Base-by-base conservation (phyloP, 169 alveolate genomes). In the Plasmodium vinckei region DNA sequence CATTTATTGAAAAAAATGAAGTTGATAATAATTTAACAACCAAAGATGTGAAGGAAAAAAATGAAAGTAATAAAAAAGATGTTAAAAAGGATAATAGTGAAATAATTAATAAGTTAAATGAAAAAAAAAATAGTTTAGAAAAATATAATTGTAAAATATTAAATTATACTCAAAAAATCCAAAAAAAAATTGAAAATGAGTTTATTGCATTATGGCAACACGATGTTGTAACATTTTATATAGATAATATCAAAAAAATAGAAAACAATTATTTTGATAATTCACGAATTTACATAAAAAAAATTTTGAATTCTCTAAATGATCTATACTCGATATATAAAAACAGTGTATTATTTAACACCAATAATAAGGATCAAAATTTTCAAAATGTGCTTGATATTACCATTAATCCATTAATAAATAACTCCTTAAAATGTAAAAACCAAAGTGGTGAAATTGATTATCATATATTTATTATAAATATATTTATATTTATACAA, bases 361-460 rank as follows among this genome's bases (percentile, higher is more conserved):
- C 51, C 19, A 6, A 19, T 23, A 33, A 15, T 54, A 82, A 69
- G 15, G 90, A 82, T 27, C 82, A 67, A 42, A 68, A 65, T 82
- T 82, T 82, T 21, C 90, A 82, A 68, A 82, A 57, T 53, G 84
- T 82, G n/a, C 90, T 82, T 44, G 90, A 82, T 60, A 82, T 82
- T 1, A 82, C 90, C 2, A 69, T 82, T 19, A 82, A 82, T 59
- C 90, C 90, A 12, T 27, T 82, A 82, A 82, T 82, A 82, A 82
- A 82, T 82, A 82, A 82, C 60, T 65, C 57, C 9, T 68, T 82
- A 60, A 82, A 82, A 82, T 67, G 54, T 39, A 53, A 82, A 56
- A 82, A 57, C 69, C 57, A 42, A n/a, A 44, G 56, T 82, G 23
- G 53, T 25, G 86, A 82, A 67, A 21, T 15, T 3, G 86, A 82